Base-by-base conservation (phyloP, 2,329 filamentous ascomycete species). In the Fusarium aywerte region DNA sequence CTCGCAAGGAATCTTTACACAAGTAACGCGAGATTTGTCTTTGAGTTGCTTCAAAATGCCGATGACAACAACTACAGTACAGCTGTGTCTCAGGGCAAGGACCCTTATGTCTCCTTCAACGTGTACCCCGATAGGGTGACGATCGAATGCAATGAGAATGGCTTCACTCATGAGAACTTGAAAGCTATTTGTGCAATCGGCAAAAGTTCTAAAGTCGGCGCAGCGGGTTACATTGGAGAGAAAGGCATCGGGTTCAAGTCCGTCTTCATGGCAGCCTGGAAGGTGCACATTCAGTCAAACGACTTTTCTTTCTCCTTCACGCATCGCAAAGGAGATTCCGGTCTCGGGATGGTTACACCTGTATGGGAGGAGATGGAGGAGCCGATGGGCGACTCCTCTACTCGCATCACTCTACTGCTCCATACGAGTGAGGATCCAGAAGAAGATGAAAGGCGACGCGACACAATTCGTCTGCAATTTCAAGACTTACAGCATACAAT, bases 221-320 rank as follows among this genome's bases (percentile, higher is more conserved):
- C 74, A 0, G 76, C 79, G 8, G 79, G 79, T 1, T 84, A 82
- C 38, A 82, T 83, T n/a, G 82, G 82, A 4, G 81, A 82, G 55
- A 84, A 85, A 53, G 82, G 83, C 11, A 82, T 85, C 16, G 83
- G 83, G 0, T 85, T 85, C 73, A 85, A 85, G 60, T 83, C 82
- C 0, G 81, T 83, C 1, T 85, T 85, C 62, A 83, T 77, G 68
- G 82, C 76, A 0, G 81, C 82, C 0, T 78, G 73, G 58, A 78
- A 77, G 27, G 82, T 81, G 6, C 77, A 78, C 36, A 81, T 85
- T 16, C 77, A 79, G 21, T 85, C 82, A 1, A 78, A 80, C 0
- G 18, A 62, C 25, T 82, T 80, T 58, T 80, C 79, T 0, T 86
- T 85, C 70, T 78, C 73, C 9, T 83, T 85, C 63, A 69, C 47